Evolutionary conservation across 2,329 filamentous ascomycete species (phyloP), one percentile per base, ranked within the genome.

Genomic region (Colletotrichum filicis): DNA sequence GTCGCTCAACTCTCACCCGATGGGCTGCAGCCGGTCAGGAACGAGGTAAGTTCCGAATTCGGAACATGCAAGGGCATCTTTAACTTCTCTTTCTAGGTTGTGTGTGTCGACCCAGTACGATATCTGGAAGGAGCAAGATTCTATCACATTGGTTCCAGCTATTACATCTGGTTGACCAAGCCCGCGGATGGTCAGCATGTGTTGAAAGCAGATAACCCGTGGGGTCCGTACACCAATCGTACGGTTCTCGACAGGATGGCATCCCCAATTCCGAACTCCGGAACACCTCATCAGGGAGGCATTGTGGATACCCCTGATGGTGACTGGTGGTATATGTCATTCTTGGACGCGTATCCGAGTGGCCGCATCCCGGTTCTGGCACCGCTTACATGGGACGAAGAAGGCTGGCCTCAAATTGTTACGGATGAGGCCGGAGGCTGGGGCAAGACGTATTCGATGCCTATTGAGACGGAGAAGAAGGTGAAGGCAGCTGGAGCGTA

Each of bases 271-370:
- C 64, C 0, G 79, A 82, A 1, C 86, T 87, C 0, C 73, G 89
- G 3, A 42, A 81, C 0, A 83, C 84, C 86, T 0, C 87, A 90
- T 71, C 90, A 92, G 76, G 89, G 89, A 0, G 85, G 86, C 16
- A 79, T 91, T 2, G 84, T 91, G 1, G 83, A 89, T 30, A 89
- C 87, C 0, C 83, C 84, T 1, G 78, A 83, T 7, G 87, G 87
- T 0, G 79, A 86, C 16, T 91, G 89, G 89, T 90, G 88, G 76
- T 91, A 89, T 75, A 86, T 90, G 79, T 84, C 86, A 0, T 91
- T 91, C 75, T 78, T 85, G 5, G 87, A 88, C 74, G 82, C 83
- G 0, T 91, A 88, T 64, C 89, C 90, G 0, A 85, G 83, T 2
- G 90, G 89, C 0, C 83, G 89, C n/a, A 85, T 89, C 11, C 89